A percentile compares a stretch with the other conserved stretches of the same genome.
These are phyloP conservation scores for Erigeron philadelphicus DNA, from an alignment of 140 eudicot genomes.

Conservation along the genomic window DNA sequence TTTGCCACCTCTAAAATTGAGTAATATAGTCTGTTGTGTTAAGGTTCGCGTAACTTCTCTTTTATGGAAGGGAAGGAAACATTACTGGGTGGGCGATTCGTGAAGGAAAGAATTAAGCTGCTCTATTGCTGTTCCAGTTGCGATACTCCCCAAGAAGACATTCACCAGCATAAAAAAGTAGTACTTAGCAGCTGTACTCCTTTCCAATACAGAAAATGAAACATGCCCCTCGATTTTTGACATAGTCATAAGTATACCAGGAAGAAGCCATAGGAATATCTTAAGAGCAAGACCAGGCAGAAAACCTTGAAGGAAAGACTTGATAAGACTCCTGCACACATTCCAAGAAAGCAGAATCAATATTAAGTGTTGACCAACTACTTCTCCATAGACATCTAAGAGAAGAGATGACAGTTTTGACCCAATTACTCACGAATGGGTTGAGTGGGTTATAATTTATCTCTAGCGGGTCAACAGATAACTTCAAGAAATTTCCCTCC, in stretches of 20 bases:
- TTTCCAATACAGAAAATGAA: constrained; percentile 68
- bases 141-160: constrained; percentile 89
- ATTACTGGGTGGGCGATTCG: constrained; percentile 76
- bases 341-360: constrained; percentile 7
- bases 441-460: not conserved
- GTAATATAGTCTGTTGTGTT: not conserved
- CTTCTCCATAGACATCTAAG: too few species aligned
- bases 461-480: not conserved
- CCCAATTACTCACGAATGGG: not conserved
- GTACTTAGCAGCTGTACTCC: constrained; percentile 78
- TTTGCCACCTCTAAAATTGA: not conserved
- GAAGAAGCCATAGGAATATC: constrained; percentile 73
- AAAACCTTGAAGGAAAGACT: constrained; percentile 94
- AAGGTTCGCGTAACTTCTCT: not conserved
- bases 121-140: constrained; percentile 82
- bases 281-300: constrained; percentile 95
- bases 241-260: constrained; percentile 70
- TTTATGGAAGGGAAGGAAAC: constrained; percentile 23
- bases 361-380: too few species aligned
- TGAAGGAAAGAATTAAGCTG: constrained; percentile 92
- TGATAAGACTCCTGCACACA: constrained; percentile 68
- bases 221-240: constrained; percentile 93
- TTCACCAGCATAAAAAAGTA: constrained; percentile 94
- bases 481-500: not conserved
- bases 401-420: too few species aligned